Conservation (phyloP, 805 yeast species). For the Lachancea waltii region DNA sequence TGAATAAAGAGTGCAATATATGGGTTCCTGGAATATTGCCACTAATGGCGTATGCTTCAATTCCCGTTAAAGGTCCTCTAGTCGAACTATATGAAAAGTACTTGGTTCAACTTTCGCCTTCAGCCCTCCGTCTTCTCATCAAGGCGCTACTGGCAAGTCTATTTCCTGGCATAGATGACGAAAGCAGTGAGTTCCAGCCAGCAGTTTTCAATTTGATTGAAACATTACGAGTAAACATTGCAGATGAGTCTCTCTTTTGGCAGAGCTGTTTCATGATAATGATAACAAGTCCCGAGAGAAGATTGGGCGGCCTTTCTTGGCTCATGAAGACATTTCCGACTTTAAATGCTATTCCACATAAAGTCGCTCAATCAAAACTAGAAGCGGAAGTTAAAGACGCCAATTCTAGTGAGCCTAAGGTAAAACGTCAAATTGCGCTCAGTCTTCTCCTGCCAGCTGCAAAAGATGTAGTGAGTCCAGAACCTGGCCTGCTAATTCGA, state of each 20-base stretch:
- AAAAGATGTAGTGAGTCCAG: slow-evolving; percentile 59
- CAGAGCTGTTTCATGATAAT: slow-evolving; percentile 67
- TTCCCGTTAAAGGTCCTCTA: slow-evolving; percentile 76
- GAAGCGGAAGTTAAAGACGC: slow-evolving; percentile 5
- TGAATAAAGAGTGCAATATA: slow-evolving; percentile 50
- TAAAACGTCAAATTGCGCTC: slow-evolving; percentile 31
- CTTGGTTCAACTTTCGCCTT: slow-evolving; percentile 46
- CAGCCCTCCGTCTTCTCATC: slow-evolving; percentile 46
- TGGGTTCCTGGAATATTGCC: slow-evolving; percentile 97
- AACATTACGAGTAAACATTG: slow-evolving; percentile 46
- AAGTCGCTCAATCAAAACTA: slow-evolving; percentile 15
- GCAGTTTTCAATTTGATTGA: slow-evolving; percentile 57
- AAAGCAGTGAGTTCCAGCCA: slow-evolving; percentile 73
- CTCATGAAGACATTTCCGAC: slow-evolving; percentile 54
- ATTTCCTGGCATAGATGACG: slow-evolving; percentile 88
- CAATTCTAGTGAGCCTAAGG: slow-evolving; percentile 20
- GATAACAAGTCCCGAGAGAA: slow-evolving; percentile 70
- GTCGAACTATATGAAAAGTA: slow-evolving; percentile 54
- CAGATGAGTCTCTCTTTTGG: slow-evolving; percentile 79
- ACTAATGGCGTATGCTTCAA: slow-evolving; percentile 78
- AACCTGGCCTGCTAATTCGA: slow-evolving; percentile 69
- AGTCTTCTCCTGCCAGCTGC: slow-evolving; percentile 43
- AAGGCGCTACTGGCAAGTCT: slow-evolving; percentile 69
- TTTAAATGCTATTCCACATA: slow-evolving; percentile 37
- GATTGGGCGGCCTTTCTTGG: slow-evolving; percentile 83